A percentile compares a stretch with the other conserved stretches of the same genome.
phyloP scores from a whole-genome alignment of 768 basidiomycete species.

The Gloeophyllum trabeum region DNA sequence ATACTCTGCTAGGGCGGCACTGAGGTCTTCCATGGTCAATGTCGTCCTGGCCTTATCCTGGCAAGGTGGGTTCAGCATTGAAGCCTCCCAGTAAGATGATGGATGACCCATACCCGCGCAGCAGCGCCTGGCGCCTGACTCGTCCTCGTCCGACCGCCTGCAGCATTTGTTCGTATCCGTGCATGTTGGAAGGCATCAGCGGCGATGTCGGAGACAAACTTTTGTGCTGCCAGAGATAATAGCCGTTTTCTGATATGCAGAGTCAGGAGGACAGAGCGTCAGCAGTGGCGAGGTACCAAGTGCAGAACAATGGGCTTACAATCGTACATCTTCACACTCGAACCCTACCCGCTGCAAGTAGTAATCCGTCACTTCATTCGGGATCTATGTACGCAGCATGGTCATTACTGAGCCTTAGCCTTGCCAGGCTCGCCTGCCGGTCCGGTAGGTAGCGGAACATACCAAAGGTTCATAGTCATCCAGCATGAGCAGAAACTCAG shows the following conservation, averaged over 20 bases:
- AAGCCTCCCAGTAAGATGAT: neutral
- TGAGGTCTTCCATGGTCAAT: slow-evolving; percentile 95
- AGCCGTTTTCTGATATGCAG: slow-evolving; percentile 72
- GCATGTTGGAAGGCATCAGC: slow-evolving; percentile 97
- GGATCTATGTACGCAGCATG: too few relatives aligned
- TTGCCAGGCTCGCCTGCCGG: too few relatives aligned
- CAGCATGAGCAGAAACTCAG: slow-evolving; percentile 91
- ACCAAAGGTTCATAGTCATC: slow-evolving; percentile 96
- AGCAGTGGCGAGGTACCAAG: neutral
- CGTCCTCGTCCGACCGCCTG: slow-evolving; percentile 58
- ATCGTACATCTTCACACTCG: slow-evolving; percentile 85
- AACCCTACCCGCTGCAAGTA: slow-evolving; percentile 95
- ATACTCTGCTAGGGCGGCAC: slow-evolving; percentile 88
- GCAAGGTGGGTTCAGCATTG: neutral
- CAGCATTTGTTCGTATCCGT: slow-evolving; percentile 83
- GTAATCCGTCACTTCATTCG: slow-evolving; percentile 95
- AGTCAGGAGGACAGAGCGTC: slow-evolving; percentile 4
- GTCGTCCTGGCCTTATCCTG: slow-evolving; percentile 90
- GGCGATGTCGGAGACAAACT: slow-evolving; percentile 95
- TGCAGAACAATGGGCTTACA: slow-evolving; percentile 40
- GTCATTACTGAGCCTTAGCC: slow-evolving; percentile 2
- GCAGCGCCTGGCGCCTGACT: slow-evolving; percentile 47
- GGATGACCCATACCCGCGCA: slow-evolving; percentile 1
- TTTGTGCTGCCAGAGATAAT: slow-evolving; percentile 91
- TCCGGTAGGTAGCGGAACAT: slow-evolving; percentile 15